Base-by-base conservation (phyloP, 306 rosid species). In the Carpinus viminea region DNA sequence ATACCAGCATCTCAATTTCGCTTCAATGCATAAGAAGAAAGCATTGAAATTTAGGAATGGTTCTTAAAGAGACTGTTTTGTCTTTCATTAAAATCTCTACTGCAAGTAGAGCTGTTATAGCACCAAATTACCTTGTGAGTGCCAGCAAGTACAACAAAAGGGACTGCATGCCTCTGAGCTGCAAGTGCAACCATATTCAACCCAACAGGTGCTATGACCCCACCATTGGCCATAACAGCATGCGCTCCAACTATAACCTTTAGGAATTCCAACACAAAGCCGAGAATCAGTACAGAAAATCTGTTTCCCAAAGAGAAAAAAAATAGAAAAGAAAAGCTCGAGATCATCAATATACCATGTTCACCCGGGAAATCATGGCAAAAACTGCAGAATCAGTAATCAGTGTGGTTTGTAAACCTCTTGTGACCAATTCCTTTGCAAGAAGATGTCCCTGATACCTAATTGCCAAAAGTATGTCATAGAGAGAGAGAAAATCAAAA, bases 211-310 rank as follows among this genome's bases (percentile, higher is more conserved):
- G 91, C 98, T 79, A 96, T 82, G 54, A 96, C 93, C 73, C 98
- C 99, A 73, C 99, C 99, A 85, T 96, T 96, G 80, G 98, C 96
- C 99, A 96, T 93, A 84, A 96, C 96, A 80, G 96, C 97, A 85
- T 96, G 99, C 51, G 98, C 99, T 74, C 99, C 99, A 79, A 96
- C 94, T 74, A 96, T 93, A 82, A 96, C 99, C 99, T 96, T 80
- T 68, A 78, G 61, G 74, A 77, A 78, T 74, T 36, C 41, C 76
- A 76, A 83, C 17, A 74, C 68, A 74, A 89, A 76, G 65, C 73
- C 34, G 56, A 79, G 73, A 79, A 64, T 76, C 79, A 71, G 56
- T 51, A 24, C 50, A 75, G 41, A 73, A 56, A 64, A 50, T 50
- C 45, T 41, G 65, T 57, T 38, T 73, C 54, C 72, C 70, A 26